Evolutionary conservation across 257 asterid species (phyloP).

Genomic region (Solanum dulcamara): DNA sequence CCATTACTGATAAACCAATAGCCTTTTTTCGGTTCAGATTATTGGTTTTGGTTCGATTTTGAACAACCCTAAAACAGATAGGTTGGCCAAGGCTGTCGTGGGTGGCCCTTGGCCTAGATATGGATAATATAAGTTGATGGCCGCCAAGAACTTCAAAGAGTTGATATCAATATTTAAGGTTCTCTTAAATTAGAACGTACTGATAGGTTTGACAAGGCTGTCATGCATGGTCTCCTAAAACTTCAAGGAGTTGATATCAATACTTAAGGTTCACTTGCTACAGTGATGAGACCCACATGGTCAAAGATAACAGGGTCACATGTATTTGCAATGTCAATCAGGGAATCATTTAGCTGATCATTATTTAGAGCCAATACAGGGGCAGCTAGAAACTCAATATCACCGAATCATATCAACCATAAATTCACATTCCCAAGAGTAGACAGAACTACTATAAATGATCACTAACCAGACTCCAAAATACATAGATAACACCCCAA

Average conservation of each 20-base stretch:
- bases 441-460: background rate
- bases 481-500: background rate
- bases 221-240: background rate
- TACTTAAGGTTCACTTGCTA: background rate
- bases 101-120: no score
- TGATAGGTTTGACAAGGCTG: no score
- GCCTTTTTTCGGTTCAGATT: no score
- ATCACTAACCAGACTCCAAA: background rate
- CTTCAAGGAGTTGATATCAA: background rate
- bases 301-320: background rate
- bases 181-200: no score
- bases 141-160: no score
- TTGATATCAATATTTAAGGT: no score
- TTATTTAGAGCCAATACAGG: background rate
- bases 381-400: background rate
- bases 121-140: no score
- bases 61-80: no score
- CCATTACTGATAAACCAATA: no score
- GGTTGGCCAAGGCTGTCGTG: no score
- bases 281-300: background rate
- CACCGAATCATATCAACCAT: background rate
- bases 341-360: background rate
- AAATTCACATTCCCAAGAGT: background rate
- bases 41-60: no score
- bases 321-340: background rate